Percentiles rank a stretch among this genome's conserved stretches.
Evolutionary conservation across 352 stramenopile genomes (phyloP).

Genomic region (Pythium grandisporangium): DNA sequence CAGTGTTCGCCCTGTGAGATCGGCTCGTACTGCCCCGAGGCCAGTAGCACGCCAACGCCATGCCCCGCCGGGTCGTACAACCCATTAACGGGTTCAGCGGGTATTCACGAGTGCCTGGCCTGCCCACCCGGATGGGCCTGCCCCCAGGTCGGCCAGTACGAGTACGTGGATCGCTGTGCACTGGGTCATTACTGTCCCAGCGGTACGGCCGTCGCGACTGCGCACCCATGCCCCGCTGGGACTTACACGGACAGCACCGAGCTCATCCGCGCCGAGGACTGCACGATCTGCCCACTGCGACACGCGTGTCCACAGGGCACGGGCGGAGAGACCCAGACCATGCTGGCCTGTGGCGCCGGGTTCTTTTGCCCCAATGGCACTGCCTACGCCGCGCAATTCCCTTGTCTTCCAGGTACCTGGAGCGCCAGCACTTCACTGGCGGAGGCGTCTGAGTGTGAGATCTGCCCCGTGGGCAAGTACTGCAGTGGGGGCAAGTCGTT

Average conservation of each 20-base stretch:
- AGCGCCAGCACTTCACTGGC: slow-evolving; percentile 65
- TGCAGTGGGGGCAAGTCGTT: slow-evolving; percentile 74
- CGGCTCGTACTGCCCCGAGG: slow-evolving; percentile 81
- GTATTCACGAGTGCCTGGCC: slow-evolving; percentile 43
- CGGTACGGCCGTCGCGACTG: slow-evolving; percentile 36
- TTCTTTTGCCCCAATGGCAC: slow-evolving; percentile 84
- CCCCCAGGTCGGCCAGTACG: slow-evolving; percentile 49
- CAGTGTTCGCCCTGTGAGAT: slow-evolving; percentile 50
- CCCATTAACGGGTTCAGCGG: slow-evolving; percentile 28
- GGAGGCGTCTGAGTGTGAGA: slow-evolving; percentile 52
- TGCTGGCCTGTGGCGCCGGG: slow-evolving; percentile 56
- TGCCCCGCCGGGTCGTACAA: slow-evolving; percentile 81
- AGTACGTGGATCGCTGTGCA: slow-evolving; percentile 52
- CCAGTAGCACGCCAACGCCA: slow-evolving; percentile 45
- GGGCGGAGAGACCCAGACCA: slow-evolving; percentile 52
- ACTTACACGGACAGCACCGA: slow-evolving; percentile 60
- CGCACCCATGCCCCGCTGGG: slow-evolving; percentile 61
- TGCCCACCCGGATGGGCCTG: slow-evolving; percentile 73
- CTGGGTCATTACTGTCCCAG: slow-evolving; percentile 69
- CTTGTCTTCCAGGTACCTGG: slow-evolving; percentile 84
- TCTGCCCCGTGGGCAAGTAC: slow-evolving; percentile 80
- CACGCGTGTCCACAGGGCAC: slow-evolving; percentile 70
- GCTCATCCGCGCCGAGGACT: slow-evolving; percentile 64
- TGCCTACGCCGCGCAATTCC: slow-evolving; percentile 50
- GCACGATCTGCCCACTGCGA: slow-evolving; percentile 63